Conservation (phyloP, 306 rosid species). For the Medicago ruthenica region DNA sequence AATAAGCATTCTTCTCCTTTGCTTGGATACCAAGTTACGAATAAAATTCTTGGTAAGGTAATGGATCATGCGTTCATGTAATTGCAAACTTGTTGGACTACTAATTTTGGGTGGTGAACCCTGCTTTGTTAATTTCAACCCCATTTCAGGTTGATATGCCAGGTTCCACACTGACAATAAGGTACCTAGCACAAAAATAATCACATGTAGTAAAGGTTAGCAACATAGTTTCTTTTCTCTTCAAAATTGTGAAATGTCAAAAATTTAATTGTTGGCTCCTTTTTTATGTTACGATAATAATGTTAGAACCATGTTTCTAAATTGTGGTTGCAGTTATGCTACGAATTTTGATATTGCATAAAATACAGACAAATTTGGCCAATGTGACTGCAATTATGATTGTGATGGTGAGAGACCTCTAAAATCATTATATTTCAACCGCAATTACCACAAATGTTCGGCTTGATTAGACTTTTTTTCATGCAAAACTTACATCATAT, state of each 20-base stretch:
- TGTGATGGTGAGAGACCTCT: neutral
- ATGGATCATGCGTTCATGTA: conserved; percentile 65
- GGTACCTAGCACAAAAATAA: conserved; percentile 45
- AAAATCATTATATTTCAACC: neutral
- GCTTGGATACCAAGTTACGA: conserved; percentile 91
- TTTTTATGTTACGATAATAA: conserved; percentile 8
- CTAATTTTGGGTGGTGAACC: conserved; percentile 51
- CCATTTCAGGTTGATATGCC: conserved; percentile 62
- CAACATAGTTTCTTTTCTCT: neutral
- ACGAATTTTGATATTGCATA: neutral
- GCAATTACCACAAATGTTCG: neutral
- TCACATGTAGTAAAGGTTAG: conserved; percentile 18
- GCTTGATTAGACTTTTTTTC: neutral
- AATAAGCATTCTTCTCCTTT: conserved; percentile 88
- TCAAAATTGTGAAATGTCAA: neutral
- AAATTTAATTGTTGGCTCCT: neutral
- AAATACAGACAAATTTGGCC: neutral
- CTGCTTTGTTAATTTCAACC: conserved; percentile 64
- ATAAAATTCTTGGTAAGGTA: conserved; percentile 69
- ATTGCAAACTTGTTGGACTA: conserved; percentile 39
- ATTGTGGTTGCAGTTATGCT: neutral
- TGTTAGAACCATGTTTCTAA: neutral
- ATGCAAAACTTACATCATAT: conserved; percentile 6
- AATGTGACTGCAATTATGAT: neutral
- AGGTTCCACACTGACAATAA: conserved; percentile 41